A percentile compares a stretch with the other conserved stretches of the same genome.
Evolutionary conservation across 345 rosid species (phyloP).

Genomic region (Clarkia xantiana): DNA sequence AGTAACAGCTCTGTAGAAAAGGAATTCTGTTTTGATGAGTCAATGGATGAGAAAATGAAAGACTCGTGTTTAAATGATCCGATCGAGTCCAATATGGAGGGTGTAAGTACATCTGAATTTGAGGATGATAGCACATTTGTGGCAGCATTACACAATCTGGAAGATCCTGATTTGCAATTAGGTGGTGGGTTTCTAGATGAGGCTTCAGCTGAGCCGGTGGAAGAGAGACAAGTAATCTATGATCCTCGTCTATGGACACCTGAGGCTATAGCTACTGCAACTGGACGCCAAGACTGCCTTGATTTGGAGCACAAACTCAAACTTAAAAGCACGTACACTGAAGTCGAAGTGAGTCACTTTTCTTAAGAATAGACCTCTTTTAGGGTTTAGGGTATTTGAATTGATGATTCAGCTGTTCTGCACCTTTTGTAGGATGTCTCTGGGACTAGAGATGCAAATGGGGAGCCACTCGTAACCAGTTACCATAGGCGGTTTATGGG

Average conservation of each 20-base stretch:
- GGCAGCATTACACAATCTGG: conserved; percentile 27
- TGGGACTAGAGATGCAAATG: conserved; percentile 56
- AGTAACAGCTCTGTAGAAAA: neutral
- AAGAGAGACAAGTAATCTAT: conserved; percentile 22
- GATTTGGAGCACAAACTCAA: conserved; percentile 51
- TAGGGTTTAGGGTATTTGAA: neutral
- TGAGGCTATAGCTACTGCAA: conserved; percentile 67
- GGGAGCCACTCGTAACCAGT: conserved; percentile 84
- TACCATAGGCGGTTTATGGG: conserved; percentile 81
- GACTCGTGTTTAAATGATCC: conserved; percentile 20
- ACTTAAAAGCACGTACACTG: conserved; percentile 72
- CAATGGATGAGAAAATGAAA: conserved; percentile 24
- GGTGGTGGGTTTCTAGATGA: conserved; percentile 17
- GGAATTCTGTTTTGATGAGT: conserved; percentile 1
- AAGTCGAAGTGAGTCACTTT: conserved; percentile 47
- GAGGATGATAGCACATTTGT: conserved; percentile 42
- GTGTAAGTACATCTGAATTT: conserved; percentile 23
- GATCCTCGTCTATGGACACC: conserved; percentile 75
- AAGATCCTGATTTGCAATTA: conserved; percentile 14
- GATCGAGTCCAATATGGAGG: conserved; percentile 17
- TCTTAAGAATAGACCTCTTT: neutral
- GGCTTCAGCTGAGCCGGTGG: conserved; percentile 18
- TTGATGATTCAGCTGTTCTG: neutral
- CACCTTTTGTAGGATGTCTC: conserved; percentile 35
- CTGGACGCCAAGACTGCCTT: conserved; percentile 47